A percentile compares a stretch with the other conserved stretches of the same genome.
Conservation (phyloP, 2,329 filamentous ascomycete species). For the Nigrospora oryzae region DNA sequence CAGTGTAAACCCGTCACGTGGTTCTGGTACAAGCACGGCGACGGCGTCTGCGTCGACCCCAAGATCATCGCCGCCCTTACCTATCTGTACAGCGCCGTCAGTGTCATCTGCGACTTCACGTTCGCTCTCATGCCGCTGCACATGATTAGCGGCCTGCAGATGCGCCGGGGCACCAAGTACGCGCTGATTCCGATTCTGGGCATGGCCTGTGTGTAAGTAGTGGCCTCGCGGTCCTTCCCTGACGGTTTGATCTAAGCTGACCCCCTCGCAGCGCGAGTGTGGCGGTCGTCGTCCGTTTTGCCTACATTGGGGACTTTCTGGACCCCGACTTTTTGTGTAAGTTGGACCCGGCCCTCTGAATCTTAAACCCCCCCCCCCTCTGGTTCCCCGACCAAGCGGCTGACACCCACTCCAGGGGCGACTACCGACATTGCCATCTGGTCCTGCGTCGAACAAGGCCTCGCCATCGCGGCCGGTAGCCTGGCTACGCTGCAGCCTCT, state of each 20-base stretch:
- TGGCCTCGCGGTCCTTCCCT: not conserved
- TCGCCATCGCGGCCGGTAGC: constrained; percentile 21
- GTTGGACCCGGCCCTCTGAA: too few species aligned
- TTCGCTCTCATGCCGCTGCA: constrained; percentile 34
- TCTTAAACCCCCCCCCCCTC: not conserved
- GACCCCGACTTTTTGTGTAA: constrained; percentile 11
- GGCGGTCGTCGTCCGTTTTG: constrained; percentile 11
- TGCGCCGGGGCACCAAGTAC: constrained; percentile 34
- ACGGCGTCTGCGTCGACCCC: constrained; percentile 13
- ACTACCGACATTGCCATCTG: constrained; percentile 19
- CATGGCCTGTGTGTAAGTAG: constrained; percentile 31
- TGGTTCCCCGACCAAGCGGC: too few species aligned
- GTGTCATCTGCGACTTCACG: constrained; percentile 29
- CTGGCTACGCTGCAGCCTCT: constrained; percentile 20
- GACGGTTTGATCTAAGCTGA: not conserved
- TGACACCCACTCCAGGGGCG: constrained; percentile 1
- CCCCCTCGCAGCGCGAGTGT: constrained; percentile 7
- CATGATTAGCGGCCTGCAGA: constrained; percentile 37
- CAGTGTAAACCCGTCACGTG: constrained; percentile 11
- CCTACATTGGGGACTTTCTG: constrained; percentile 9
- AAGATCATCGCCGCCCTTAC: constrained; percentile 33
- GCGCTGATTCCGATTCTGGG: constrained; percentile 38
- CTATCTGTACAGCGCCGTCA: constrained; percentile 31
- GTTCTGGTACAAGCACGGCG: constrained; percentile 10
- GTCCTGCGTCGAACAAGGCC: constrained; percentile 20